Evolutionary conservation across 2,329 filamentous ascomycete species (phyloP).

Genomic region (Dactylellina drechsleri): DNA sequence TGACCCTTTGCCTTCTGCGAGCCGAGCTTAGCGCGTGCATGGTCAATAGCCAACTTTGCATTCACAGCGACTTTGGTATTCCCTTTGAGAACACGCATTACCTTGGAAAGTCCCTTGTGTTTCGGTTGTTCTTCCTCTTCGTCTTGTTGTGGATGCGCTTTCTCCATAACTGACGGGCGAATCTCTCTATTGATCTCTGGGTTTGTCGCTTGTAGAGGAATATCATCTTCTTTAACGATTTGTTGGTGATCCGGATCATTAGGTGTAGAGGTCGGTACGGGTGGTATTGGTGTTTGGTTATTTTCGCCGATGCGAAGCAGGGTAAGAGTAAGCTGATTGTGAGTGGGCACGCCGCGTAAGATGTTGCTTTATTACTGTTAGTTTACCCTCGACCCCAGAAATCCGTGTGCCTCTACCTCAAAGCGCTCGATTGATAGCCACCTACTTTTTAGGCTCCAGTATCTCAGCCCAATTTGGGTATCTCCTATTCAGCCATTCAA

Average conservation of each 20-base stretch:
- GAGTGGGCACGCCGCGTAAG: constrained; percentile 83
- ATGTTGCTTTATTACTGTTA: constrained; percentile 66
- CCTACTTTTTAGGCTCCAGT: constrained; percentile 53
- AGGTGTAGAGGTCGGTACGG: constrained; percentile 61
- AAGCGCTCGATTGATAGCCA: constrained; percentile 61
- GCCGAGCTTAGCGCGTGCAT: constrained; percentile 73
- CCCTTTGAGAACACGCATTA: constrained; percentile 61
- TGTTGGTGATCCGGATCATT: constrained; percentile 66
- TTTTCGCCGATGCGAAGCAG: constrained; percentile 82
- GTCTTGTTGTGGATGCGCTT: constrained; percentile 65
- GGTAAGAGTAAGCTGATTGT: constrained; percentile 83
- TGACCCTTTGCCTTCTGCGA: constrained; percentile 73
- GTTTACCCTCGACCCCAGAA: neutral
- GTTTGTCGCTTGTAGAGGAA: constrained; percentile 71
- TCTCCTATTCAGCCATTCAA: constrained; percentile 70
- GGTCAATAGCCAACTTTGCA: constrained; percentile 76
- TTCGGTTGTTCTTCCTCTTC: constrained; percentile 57
- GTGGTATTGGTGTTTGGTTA: constrained; percentile 80
- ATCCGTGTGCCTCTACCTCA: no score
- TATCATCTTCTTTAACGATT: constrained; percentile 59
- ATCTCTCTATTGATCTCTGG: constrained; percentile 74
- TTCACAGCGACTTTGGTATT: constrained; percentile 74
- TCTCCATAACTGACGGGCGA: constrained; percentile 64
- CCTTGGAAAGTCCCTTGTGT: constrained; percentile 78
- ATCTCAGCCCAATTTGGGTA: constrained; percentile 56